Evolutionary conservation across 176 grass and related monocot genomes (phyloP).

Genomic region (Oryza brachyantha): DNA sequence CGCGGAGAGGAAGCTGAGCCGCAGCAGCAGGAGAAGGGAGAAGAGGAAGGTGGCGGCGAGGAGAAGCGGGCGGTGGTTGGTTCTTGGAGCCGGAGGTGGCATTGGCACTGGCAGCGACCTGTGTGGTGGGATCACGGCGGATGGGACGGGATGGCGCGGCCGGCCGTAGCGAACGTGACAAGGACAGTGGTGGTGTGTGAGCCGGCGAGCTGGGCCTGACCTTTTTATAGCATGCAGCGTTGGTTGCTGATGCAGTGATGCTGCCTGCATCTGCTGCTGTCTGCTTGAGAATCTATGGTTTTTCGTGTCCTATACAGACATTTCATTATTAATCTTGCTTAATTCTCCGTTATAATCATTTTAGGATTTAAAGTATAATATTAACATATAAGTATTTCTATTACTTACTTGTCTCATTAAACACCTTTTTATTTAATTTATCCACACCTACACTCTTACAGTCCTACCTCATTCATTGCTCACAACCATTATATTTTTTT

Average conservation of each 20-base stretch:
- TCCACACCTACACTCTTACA: too few relatives aligned
- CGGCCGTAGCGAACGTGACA: constrained; percentile 17
- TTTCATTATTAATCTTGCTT: not conserved
- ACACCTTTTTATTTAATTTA: too few relatives aligned
- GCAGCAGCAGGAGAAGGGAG: not conserved
- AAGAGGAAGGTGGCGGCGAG: constrained; percentile 1
- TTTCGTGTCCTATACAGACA: not conserved
- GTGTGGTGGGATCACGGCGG: not conserved
- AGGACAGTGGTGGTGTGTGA: constrained; percentile 13
- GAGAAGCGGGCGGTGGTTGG: not conserved
- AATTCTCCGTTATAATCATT: too few relatives aligned
- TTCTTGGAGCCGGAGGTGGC: constrained; percentile 15
- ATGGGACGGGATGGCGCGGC: not conserved
- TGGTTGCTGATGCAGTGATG: not conserved
- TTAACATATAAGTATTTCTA: too few relatives aligned
- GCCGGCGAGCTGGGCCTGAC: not conserved
- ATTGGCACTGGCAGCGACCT: constrained; percentile 16
- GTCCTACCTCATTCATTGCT: too few relatives aligned
- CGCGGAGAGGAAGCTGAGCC: not conserved
- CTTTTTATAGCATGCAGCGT: not conserved
- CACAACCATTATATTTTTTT: too few relatives aligned
- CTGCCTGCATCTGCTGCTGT: not conserved
- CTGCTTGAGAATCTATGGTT: not conserved
- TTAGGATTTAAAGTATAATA: too few relatives aligned
- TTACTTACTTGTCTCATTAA: too few relatives aligned